Conservation (phyloP, 176 grass and related monocot species). For the Carex scoparia region DNA sequence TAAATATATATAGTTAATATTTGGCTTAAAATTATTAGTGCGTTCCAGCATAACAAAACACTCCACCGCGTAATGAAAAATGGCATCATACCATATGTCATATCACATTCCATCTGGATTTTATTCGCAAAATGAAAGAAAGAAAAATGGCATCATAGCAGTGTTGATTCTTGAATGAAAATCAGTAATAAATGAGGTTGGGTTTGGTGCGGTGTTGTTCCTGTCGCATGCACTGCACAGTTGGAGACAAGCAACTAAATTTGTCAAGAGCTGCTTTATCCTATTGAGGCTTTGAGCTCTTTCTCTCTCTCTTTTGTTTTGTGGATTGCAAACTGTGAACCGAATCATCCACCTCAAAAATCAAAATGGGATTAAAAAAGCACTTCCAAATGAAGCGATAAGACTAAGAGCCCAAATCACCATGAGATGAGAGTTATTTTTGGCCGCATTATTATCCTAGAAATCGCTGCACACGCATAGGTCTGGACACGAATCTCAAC, state of each 20-base stretch:
- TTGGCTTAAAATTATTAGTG: neutral
- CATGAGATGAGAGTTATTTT: neutral
- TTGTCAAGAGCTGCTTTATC: neutral
- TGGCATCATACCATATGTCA: neutral
- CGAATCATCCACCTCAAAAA: neutral
- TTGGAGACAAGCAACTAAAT: slow-evolving; percentile 19
- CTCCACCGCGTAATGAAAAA: neutral
- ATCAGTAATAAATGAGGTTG: neutral
- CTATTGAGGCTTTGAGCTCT: too few species aligned
- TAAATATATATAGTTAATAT: neutral
- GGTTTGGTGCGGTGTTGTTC: neutral
- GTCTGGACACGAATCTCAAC: neutral
- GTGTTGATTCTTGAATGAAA: neutral
- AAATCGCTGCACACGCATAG: neutral
- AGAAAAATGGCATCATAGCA: neutral
- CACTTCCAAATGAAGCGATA: neutral
- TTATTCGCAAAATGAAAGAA: neutral
- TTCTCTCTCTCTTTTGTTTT: neutral
- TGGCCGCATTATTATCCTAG: neutral
- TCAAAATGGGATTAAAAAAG: neutral
- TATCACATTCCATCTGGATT: neutral
- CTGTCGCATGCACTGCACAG: neutral
- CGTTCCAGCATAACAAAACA: neutral
- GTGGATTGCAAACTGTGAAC: neutral
- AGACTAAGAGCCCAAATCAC: too few species aligned